Base-by-base conservation (phyloP, 2,329 filamentous ascomycete species). In the Alternaria sp. region DNA sequence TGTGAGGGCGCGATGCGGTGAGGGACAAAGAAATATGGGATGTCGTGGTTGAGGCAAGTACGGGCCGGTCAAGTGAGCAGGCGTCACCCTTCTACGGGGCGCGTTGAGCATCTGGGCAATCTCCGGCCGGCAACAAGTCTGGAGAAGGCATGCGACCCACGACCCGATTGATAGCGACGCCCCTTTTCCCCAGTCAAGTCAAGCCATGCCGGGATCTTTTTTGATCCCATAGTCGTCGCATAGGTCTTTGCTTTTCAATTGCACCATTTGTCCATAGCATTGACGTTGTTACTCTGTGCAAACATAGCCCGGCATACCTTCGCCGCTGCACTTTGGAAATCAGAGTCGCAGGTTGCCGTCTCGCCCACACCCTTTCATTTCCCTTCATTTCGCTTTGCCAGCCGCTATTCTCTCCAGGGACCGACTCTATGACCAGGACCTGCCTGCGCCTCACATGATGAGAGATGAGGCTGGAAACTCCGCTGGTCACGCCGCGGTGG, bases 391-490 rank as follows among this genome's bases (percentile, higher is more conserved):
- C 71, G 67, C 64, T 64, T 61, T 64, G 48, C 57, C 48, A 57
- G 64, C 71, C 68, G 63, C 63, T 54, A 57, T 72, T 69, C 69
- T 71, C 61, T 68, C 65, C 66, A 60, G 54, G 62, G 36, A 54
- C 62, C 56, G 52, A 56, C 63, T 70, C 65, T 61, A 75, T 76
- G 75, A 74, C 62, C 71, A 63, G 61, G 67, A 71, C 64, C 61
- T 36, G 46, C 30, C 46, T 67, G 64, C 64, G 65, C 65, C 61
- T 60, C 66, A 61, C 61, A 56, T 63, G 65, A 72, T 69, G 69
- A 76, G 76, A 72, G 67, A 72, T 68, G 75, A 74, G 60, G 71
- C 66, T 66, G 68, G 61, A 62, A 58, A 57, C 38, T 51, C 66
- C 68, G 64, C 67, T 62, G 68, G 65, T 61, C 65, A 62, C 57